Evolutionary conservation across 2,329 filamentous ascomycete species (phyloP).

Genomic region (Colletotrichum eremochloae): DNA sequence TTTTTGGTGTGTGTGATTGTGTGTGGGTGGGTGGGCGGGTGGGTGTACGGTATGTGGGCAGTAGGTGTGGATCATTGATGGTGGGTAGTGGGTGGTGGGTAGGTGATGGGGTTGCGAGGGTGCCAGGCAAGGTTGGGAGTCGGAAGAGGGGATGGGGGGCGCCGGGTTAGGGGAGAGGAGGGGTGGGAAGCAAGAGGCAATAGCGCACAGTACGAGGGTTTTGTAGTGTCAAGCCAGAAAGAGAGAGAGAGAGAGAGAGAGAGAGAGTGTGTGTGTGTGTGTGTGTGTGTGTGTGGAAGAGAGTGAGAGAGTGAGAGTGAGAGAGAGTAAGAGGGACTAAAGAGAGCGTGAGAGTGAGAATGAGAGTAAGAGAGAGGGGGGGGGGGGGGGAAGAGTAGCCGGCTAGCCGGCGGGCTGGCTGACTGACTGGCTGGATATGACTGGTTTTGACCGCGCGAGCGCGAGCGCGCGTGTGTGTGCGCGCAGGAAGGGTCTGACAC

Average conservation of each 20-base stretch:
- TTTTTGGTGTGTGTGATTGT: slow-evolving; percentile 17
- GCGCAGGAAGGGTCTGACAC: background rate
- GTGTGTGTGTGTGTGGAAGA: too few species aligned
- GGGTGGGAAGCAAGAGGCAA: slow-evolving; percentile 19
- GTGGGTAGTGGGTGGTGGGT: slow-evolving; percentile 3
- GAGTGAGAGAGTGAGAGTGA: too few species aligned
- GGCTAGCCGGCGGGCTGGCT: background rate
- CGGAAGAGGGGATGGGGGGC: background rate
- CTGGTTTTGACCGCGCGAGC: background rate
- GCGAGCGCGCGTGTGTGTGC: background rate
- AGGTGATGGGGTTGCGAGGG: background rate
- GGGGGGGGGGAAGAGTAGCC: background rate
- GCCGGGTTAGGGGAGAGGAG: background rate
- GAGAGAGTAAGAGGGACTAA: too few species aligned
- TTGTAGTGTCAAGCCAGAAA: slow-evolving; percentile 13
- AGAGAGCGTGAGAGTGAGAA: background rate
- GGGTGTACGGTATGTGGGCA: background rate
- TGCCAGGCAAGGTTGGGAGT: slow-evolving; percentile 24
- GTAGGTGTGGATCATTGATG: slow-evolving; percentile 19
- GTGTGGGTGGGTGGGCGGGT: background rate
- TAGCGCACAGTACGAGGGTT: slow-evolving; percentile 26
- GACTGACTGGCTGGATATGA: background rate
- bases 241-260: background rate
- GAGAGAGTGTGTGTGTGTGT: too few species aligned
- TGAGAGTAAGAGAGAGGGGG: background rate